A percentile compares a stretch with the other conserved stretches of the same genome.
phyloP scores from a whole-genome alignment of 441 rosid species.

The Manihot esculenta region DNA sequence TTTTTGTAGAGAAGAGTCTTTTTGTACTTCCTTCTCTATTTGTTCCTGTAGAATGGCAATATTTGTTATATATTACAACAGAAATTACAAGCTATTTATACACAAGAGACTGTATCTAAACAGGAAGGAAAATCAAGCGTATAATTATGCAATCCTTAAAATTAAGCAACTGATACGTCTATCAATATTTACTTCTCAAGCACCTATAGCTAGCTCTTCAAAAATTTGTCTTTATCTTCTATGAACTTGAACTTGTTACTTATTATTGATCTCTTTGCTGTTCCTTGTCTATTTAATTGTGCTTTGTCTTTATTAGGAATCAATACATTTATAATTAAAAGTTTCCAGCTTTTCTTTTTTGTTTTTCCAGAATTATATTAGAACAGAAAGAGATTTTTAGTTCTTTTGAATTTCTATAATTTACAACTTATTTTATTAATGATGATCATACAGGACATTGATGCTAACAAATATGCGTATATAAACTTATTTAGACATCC shows the following conservation, averaged over 20 bases:
- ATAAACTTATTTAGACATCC: background rate
- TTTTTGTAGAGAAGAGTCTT: no score
- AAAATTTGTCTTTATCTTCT: background rate
- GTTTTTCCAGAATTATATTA: background rate
- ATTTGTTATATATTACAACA: no score
- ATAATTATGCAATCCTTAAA: no score
- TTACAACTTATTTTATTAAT: background rate
- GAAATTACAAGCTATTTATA: no score
- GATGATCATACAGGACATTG: background rate
- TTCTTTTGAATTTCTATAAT: background rate
- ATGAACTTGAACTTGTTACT: background rate
- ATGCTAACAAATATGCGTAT: background rate
- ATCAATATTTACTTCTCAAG: no score
- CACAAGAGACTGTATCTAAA: no score
- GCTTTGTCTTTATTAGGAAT: background rate
- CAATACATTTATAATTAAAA: background rate
- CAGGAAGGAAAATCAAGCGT: no score
- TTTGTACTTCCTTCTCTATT: no score
- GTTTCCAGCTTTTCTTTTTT: background rate
- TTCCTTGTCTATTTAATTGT: background rate
- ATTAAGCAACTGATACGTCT: no score
- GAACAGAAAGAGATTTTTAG: background rate
- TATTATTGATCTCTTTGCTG: background rate
- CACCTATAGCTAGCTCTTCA: background rate
- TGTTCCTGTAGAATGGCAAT: no score